phyloP scores from a whole-genome alignment of 441 rosid species.

The Kokia cookei region DNA sequence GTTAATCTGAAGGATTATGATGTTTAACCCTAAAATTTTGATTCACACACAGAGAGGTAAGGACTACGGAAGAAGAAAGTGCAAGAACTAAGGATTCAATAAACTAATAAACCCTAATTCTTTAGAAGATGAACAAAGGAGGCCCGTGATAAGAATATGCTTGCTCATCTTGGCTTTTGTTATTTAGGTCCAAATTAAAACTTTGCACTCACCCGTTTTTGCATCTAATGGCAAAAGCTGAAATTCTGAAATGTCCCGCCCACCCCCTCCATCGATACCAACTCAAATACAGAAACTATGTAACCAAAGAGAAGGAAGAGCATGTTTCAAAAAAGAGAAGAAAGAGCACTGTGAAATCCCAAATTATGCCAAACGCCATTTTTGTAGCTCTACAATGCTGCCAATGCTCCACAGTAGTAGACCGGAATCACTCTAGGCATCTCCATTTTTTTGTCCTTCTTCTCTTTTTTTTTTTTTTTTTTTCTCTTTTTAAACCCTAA shows the following conservation, averaged over 20 bases:
- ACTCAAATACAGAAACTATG: no score
- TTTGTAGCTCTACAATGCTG: constrained; percentile 72
- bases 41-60: background rate
- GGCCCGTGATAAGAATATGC: background rate
- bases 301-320: background rate
- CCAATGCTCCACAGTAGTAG: constrained; percentile 53
- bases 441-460: no score
- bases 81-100: no score
- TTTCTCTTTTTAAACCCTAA: no score
- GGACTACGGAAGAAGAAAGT: background rate
- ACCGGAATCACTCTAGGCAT: no score
- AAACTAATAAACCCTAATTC: background rate
- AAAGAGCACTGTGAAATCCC: background rate
- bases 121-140: background rate
- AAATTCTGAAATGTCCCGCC: constrained; percentile 6
- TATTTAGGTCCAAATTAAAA: background rate
- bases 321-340: no score
- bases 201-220: background rate
- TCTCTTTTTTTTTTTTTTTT: no score
- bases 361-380: constrained; percentile 25
- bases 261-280: background rate
- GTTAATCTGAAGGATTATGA: no score
- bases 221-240: constrained; percentile 6
- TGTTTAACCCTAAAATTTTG: no score
- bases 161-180: background rate